Conservation (phyloP, 2,329 filamentous ascomycete species). For the Sporothrix sp. region DNA sequence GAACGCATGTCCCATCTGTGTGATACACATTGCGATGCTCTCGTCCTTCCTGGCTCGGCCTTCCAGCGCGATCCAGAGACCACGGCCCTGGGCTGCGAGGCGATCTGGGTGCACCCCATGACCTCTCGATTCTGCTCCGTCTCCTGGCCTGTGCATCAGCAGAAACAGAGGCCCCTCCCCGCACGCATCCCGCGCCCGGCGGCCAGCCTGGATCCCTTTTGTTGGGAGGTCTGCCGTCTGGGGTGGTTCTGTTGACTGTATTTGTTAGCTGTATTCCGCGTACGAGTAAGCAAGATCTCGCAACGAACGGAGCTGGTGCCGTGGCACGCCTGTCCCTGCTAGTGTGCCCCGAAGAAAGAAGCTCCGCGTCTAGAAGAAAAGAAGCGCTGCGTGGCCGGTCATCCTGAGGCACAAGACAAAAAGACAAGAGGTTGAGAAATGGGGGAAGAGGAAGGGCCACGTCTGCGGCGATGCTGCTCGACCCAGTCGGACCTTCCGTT, state of each 20-base stretch:
- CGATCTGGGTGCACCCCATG: conserved; percentile 5
- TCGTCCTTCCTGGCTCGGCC: too few species aligned
- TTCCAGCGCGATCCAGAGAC: too few species aligned
- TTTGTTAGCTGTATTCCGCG: not conserved
- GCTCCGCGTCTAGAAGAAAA: not conserved
- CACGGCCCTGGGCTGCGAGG: not conserved
- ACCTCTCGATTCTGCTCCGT: not conserved
- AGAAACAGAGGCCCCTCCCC: conserved; percentile 1
- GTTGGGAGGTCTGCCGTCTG: not conserved
- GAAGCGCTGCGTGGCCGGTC: not conserved
- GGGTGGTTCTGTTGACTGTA: not conserved
- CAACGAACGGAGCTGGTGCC: too few species aligned
- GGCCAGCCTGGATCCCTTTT: not conserved
- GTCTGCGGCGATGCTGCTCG: not conserved
- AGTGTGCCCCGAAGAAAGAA: too few species aligned
- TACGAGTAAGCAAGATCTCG: too few species aligned
- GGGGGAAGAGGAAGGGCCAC: too few species aligned
- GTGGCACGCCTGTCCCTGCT: not conserved
- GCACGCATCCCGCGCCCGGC: conserved; percentile 7
- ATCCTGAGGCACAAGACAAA: not conserved
- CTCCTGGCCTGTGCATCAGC: conserved; percentile 6
- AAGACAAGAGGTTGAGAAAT: not conserved
- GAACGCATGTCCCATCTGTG: too few species aligned
- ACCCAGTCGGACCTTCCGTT: not conserved
- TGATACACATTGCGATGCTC: too few species aligned